Evolutionary conservation across 352 stramenopile species (phyloP).

Genomic region (Pythium scleroteichum): DNA sequence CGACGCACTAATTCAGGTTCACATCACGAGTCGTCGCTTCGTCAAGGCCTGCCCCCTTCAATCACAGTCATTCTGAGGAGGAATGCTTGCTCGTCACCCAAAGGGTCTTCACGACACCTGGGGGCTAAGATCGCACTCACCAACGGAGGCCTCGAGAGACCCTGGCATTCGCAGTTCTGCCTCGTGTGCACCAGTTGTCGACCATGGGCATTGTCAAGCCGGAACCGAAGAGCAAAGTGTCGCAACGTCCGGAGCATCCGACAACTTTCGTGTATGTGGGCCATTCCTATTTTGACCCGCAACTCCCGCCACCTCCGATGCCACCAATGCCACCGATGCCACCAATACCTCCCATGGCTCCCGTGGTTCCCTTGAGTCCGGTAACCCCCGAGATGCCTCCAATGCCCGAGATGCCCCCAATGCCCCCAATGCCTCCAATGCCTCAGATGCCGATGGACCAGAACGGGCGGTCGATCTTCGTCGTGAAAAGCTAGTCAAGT

Average conservation of each 20-base stretch:
- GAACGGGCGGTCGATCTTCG: too few relatives aligned
- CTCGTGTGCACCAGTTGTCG: too few relatives aligned
- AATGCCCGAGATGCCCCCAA: not conserved
- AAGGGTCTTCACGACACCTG: too few relatives aligned
- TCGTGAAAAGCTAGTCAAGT: too few relatives aligned
- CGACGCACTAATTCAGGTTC: too few relatives aligned
- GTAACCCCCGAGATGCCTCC: conserved; percentile 3
- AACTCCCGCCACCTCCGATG: not conserved
- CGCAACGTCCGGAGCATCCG: not conserved
- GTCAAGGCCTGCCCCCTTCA: too few relatives aligned
- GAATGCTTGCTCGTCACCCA: too few relatives aligned
- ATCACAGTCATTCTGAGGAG: too few relatives aligned
- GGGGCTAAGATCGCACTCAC: too few relatives aligned
- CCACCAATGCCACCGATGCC: not conserved
- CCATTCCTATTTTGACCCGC: not conserved
- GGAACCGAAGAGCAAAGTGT: not conserved
- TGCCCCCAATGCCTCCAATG: conserved; percentile 1
- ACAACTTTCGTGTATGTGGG: not conserved
- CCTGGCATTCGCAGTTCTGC: too few relatives aligned
- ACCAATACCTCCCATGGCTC: not conserved
- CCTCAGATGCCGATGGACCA: not conserved
- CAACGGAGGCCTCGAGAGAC: too few relatives aligned
- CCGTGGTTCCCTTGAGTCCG: not conserved
- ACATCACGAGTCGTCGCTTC: too few relatives aligned
- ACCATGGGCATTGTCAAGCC: not conserved